Percentiles rank a stretch among this genome's conserved stretches.
Conservation (phyloP, 768 basidiomycete species). For the Gymnopilus junonius region DNA sequence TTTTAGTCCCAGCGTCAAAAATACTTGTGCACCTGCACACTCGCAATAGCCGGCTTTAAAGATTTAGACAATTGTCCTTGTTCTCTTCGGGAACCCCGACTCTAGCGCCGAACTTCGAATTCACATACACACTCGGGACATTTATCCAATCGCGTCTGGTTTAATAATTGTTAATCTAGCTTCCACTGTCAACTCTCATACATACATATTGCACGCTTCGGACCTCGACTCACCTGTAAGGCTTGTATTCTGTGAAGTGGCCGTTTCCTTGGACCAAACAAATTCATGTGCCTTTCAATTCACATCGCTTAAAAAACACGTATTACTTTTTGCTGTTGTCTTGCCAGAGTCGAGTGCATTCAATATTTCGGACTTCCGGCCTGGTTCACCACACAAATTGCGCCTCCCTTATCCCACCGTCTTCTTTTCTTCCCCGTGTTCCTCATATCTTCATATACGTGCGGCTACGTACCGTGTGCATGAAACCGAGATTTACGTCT, state of each 20-base stretch:
- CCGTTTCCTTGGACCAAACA: background rate
- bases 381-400: slow-evolving; percentile 2
- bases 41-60: background rate
- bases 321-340: slow-evolving; percentile 8
- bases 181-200: background rate
- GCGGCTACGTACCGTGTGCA: background rate
- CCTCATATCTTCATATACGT: background rate
- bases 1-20: background rate
- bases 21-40: too few species aligned
- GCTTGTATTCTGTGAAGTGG: background rate
- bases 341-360: background rate
- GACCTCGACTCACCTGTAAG: background rate
- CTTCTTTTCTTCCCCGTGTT: background rate
- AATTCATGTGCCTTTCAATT: background rate
- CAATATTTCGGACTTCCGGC: slow-evolving; percentile 1
- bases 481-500: too few species aligned
- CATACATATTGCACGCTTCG: background rate
- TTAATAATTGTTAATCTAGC: slow-evolving; percentile 1
- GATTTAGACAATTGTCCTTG: background rate
- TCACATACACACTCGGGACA: background rate
- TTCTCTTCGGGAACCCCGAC: background rate
- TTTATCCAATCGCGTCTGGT: background rate
- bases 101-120: background rate
- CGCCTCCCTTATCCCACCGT: background rate
- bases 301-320: slow-evolving; percentile 3